These are phyloP conservation scores for Plasmodium coatneyi DNA, from an alignment of 169 alveolate genomes.

Conservation along the genomic window DNA sequence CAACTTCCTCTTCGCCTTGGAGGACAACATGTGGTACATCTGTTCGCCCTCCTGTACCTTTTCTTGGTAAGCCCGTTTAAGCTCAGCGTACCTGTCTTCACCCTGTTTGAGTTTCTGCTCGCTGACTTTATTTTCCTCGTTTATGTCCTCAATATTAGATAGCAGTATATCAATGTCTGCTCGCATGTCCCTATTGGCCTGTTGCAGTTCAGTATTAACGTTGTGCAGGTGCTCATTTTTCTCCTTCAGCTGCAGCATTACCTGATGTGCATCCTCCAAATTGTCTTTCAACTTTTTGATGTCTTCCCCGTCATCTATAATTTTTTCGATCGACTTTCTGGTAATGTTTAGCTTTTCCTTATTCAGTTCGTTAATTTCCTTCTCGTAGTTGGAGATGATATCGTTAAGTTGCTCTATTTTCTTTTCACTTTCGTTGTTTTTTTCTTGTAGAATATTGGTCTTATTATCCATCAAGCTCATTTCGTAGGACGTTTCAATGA, in stretches of 20 bases:
- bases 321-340: constrained; percentile 43
- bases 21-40: neutral
- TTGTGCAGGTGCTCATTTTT: constrained; percentile 37
- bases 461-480: constrained; percentile 46
- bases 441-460: constrained; percentile 14
- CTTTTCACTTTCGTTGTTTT: constrained; percentile 30
- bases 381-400: constrained; percentile 34
- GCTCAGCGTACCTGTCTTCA: constrained; percentile 31
- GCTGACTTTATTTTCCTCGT: constrained; percentile 26
- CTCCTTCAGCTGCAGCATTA: constrained; percentile 13
- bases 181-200: constrained; percentile 55
- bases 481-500: constrained; percentile 30
- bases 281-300: constrained; percentile 41
- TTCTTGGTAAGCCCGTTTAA: constrained; percentile 20
- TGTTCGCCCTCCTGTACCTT: constrained; percentile 30
- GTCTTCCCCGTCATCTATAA: constrained; percentile 64
- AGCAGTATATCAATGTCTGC: constrained; percentile 43
- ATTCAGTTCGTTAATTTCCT: constrained; percentile 45
- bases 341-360: constrained; percentile 42
- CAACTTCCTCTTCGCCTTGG: constrained; percentile 32
- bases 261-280: constrained; percentile 31
- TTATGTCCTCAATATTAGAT: constrained; percentile 35
- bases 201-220: constrained; percentile 26
- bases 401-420: constrained; percentile 43
- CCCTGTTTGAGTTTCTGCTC: neutral